Percentiles rank a stretch among this genome's conserved stretches.
These are phyloP conservation scores for Chaetomiaceae sp. DNA, from an alignment of 2,329 filamentous ascomycete genomes.

Conservation along the genomic window DNA sequence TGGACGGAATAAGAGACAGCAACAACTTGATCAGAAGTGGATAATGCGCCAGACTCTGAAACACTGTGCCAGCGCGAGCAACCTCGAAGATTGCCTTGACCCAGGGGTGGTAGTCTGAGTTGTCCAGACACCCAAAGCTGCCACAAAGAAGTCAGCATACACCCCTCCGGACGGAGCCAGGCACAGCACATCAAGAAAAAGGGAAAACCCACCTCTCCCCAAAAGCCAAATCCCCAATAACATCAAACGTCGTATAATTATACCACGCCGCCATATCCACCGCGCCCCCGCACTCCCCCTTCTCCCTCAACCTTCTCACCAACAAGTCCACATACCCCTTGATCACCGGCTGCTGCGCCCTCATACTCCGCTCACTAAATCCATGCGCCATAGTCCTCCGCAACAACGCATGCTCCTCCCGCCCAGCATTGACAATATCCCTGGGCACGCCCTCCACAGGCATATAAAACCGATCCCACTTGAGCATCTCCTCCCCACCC, in stretches of 20 bases:
- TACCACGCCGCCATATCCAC: conserved; percentile 32
- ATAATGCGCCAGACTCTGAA: conserved; percentile 20
- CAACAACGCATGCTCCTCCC: conserved; percentile 32
- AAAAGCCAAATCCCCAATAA: conserved; percentile 29
- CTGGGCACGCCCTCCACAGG: conserved; percentile 24
- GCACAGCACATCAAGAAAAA: too few species aligned
- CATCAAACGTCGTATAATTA: conserved; percentile 34
- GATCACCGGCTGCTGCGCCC: conserved; percentile 39
- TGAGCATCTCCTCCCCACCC: conserved; percentile 27
- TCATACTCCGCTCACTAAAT: conserved; percentile 37
- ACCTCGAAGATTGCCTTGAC: conserved; percentile 24
- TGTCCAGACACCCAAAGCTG: conserved; percentile 24
- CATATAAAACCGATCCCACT: conserved; percentile 29
- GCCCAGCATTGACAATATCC: conserved; percentile 30
- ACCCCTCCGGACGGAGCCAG: too few species aligned
- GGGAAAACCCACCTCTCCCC: conserved; percentile 19
- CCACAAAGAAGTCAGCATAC: not conserved
- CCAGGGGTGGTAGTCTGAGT: conserved; percentile 23
- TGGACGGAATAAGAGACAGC: conserved; percentile 15
- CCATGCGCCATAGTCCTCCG: conserved; percentile 36
- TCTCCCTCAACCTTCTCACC: conserved; percentile 28
- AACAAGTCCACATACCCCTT: conserved; percentile 35
- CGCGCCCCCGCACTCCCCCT: conserved; percentile 10
- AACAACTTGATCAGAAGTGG: conserved; percentile 16
- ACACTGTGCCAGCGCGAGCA: conserved; percentile 19